Conservation (phyloP, 495 filamentous ascomycete genomes). For the Gamarada debralockiae region DNA sequence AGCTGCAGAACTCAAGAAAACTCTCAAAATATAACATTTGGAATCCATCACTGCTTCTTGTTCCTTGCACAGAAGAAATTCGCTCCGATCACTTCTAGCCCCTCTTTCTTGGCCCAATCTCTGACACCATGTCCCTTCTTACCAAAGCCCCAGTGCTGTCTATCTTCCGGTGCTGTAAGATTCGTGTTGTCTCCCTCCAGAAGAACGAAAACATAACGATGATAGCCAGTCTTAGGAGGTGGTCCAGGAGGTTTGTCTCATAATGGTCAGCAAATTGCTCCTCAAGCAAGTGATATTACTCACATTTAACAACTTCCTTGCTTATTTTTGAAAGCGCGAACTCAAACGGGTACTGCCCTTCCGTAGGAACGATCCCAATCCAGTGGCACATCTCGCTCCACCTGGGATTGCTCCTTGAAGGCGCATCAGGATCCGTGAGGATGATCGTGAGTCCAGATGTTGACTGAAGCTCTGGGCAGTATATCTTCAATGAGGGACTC, state of each 20-base stretch:
- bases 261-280: neutral
- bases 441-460: constrained; percentile 33
- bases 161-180: constrained; percentile 49
- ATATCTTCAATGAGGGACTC: constrained; percentile 43
- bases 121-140: constrained; percentile 51
- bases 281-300: neutral
- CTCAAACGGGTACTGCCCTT: neutral
- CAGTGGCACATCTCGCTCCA: constrained; percentile 74
- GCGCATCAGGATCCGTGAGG: constrained; percentile 69
- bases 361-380: constrained; percentile 51
- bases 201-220: constrained; percentile 64
- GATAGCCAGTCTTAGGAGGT: constrained; percentile 61
- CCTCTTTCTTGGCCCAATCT: constrained; percentile 60
- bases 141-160: constrained; percentile 61
- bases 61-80: constrained; percentile 66
- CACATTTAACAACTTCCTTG: constrained; percentile 18
- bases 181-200: constrained; percentile 41
- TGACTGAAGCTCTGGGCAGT: constrained; percentile 12
- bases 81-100: constrained; percentile 59
- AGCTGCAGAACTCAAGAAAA: too few relatives aligned
- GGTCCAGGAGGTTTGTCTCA: constrained; percentile 52
- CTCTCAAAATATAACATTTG: too few relatives aligned
- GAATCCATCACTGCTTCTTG: constrained; percentile 42
- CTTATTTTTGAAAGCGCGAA: neutral
- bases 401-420: constrained; percentile 57